These are phyloP conservation scores for Penicillium sumatraense DNA, from an alignment of 2,329 filamentous ascomycete genomes.

Conservation along the genomic window DNA sequence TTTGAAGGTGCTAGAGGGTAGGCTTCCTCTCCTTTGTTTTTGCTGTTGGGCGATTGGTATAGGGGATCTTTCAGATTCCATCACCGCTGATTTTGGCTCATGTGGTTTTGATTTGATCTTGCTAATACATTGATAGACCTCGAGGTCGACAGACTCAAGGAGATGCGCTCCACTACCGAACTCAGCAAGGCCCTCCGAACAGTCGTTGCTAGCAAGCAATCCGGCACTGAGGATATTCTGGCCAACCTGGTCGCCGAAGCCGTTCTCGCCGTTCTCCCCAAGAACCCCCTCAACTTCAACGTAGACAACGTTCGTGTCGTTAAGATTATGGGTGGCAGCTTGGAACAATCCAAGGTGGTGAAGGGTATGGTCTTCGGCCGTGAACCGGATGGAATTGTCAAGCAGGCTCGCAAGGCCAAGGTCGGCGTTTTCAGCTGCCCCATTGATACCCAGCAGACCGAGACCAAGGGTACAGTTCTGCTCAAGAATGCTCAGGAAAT, in stretches of 20 bases:
- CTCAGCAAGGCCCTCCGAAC: slow-evolving; percentile 94
- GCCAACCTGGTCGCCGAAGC: slow-evolving; percentile 85
- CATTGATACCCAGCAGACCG: slow-evolving; percentile 93
- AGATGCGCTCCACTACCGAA: slow-evolving; percentile 79
- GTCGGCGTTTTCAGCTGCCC: slow-evolving; percentile 96
- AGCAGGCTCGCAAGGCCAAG: slow-evolving; percentile 91
- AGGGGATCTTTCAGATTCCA: neutral
- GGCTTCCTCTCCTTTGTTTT: neutral
- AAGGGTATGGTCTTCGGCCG: slow-evolving; percentile 98
- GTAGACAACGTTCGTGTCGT: slow-evolving; percentile 98
- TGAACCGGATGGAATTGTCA: slow-evolving; percentile 88
- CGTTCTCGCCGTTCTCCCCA: slow-evolving; percentile 85
- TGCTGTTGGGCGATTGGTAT: neutral
- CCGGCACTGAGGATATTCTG: slow-evolving; percentile 86
- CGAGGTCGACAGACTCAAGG: slow-evolving; percentile 85
- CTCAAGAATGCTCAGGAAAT: slow-evolving; percentile 98
- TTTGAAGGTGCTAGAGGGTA: slow-evolving; percentile 78
- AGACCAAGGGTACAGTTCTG: slow-evolving; percentile 97
- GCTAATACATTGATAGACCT: slow-evolving; percentile 61
- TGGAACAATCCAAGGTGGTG: slow-evolving; percentile 92
- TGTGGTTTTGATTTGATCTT: too few species aligned
- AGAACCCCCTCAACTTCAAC: slow-evolving; percentile 95
- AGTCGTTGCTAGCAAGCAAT: slow-evolving; percentile 96
- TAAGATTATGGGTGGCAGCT: slow-evolving; percentile 97
- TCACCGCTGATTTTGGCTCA: too few species aligned